Evolutionary conservation across 164 flowering plant species (phyloP), one percentile per base, ranked within the genome.

Genomic region (Magnolia kwangsiensis): DNA sequence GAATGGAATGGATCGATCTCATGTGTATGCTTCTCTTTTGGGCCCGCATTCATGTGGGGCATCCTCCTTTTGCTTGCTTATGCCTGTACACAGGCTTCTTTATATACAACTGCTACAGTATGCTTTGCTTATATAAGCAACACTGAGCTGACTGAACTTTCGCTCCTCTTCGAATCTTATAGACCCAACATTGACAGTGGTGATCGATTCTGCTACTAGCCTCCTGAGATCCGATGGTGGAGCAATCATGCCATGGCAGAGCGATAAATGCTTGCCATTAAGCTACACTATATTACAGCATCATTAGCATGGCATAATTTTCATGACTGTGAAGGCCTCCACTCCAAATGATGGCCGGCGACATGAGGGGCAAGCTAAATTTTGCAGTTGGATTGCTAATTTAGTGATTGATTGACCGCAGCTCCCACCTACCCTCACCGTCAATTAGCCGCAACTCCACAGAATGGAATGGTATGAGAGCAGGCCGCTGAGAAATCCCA

Each of bases 381-480:
- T 70, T 50, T n/a, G 23, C 21, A 4, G 45, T 37, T 37, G 7
- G 45, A 37, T 29, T 24, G 21, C 66, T 29, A 68, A 67, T 63
- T 90, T 87, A 87, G 69, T 88, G 89, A 71, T 81, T 82, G 61
- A 95, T 92, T 50, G 81, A 73, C 16, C 91, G 92, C 64, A 94
- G 91, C 83, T 96, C 97, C 99, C 99, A 96, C 76, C 84, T 88
- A 37, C 99, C 98, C 84, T 96, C 98, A 3, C 99, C 99, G 82
- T 96, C 99, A 76, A 96, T 89, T 75, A 96, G 79, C 74, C 94
- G 90, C 78, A 96, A 76, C 80, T 96, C 99, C 86, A 81, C 1
- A 0, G 93, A 84, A 77, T 96, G 99, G 83, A 89, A 96, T 71
- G 96, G 98, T 75, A 94, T 94, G 63, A 96, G 86, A 77, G 99